These are phyloP conservation scores for Pachyrhizus erosus DNA, from an alignment of 306 rosid genomes.

Conservation along the genomic window DNA sequence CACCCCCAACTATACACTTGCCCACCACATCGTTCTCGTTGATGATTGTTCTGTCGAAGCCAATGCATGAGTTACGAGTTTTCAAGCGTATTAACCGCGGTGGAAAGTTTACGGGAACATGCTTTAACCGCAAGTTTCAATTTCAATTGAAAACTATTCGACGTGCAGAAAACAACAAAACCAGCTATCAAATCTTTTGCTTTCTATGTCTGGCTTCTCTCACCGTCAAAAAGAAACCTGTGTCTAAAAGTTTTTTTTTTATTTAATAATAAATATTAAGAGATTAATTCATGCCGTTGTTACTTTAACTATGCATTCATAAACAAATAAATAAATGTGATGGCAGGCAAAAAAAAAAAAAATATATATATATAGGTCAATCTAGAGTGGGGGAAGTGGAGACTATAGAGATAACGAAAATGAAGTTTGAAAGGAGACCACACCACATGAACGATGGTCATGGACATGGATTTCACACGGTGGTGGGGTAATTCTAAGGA, in stretches of 20 bases:
- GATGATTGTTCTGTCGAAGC: slow-evolving; percentile 12
- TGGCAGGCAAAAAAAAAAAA: background rate
- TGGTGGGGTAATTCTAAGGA: slow-evolving; percentile 43
- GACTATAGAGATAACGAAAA: slow-evolving; percentile 36
- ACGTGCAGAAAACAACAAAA: slow-evolving; percentile 39
- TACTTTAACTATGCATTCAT: background rate
- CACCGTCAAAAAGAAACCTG: background rate
- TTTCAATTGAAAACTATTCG: slow-evolving; percentile 18
- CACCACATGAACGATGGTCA: slow-evolving; percentile 46
- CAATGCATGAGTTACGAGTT: slow-evolving; percentile 41
- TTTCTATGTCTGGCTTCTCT: slow-evolving; percentile 27
- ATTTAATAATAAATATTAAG: background rate
- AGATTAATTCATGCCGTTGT: background rate
- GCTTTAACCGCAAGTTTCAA: slow-evolving; percentile 33
- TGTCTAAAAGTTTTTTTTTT: background rate
- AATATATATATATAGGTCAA: slow-evolving; percentile 11
- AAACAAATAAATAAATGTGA: background rate
- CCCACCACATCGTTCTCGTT: background rate
- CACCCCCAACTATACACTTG: background rate
- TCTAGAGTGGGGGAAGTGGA: slow-evolving; percentile 39
- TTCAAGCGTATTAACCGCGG: slow-evolving; percentile 20
- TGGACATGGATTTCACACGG: slow-evolving; percentile 36
- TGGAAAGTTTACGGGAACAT: slow-evolving; percentile 26
- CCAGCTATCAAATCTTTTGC: slow-evolving; percentile 30
- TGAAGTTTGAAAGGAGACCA: slow-evolving; percentile 41